Evolutionary conservation across 805 yeast species (phyloP).

Genomic region (Pichia heedii): DNA sequence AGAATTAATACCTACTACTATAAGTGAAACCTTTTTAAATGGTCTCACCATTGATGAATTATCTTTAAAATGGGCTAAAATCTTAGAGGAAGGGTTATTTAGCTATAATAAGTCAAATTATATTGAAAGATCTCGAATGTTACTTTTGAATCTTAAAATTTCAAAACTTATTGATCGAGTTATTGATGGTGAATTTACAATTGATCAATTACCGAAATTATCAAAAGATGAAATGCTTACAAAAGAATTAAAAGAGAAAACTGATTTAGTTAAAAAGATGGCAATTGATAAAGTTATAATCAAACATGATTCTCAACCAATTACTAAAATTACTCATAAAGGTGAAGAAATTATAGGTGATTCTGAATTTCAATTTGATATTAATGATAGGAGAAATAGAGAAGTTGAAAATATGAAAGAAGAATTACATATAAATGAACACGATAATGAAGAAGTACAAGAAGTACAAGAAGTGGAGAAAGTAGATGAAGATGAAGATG

Average conservation of each 20-base stretch:
- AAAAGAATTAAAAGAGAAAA: constrained; percentile 66
- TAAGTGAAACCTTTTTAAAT: constrained; percentile 10
- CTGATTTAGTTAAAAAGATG: constrained; percentile 62
- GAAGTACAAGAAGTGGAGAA: too few species aligned
- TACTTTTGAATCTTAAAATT: constrained; percentile 51
- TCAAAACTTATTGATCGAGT: constrained; percentile 53
- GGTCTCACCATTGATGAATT: constrained; percentile 24
- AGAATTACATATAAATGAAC: too few species aligned
- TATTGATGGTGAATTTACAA: constrained; percentile 41
- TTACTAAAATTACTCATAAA: constrained; percentile 72
- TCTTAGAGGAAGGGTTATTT: constrained; percentile 38
- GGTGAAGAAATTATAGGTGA: constrained; percentile 76
- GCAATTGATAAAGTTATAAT: constrained; percentile 61
- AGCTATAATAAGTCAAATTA: constrained; percentile 31
- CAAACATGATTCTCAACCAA: constrained; percentile 32
- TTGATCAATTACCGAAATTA: constrained; percentile 52
- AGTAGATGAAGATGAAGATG: constrained; percentile 3
- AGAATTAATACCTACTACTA: constrained; percentile 31
- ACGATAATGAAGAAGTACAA: not conserved
- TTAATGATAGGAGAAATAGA: constrained; percentile 17
- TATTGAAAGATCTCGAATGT: constrained; percentile 59
- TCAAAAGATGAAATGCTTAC: constrained; percentile 61
- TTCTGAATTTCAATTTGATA: constrained; percentile 30
- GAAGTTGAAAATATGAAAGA: constrained; percentile 20
- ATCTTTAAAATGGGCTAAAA: constrained; percentile 38